A percentile compares a stretch with the other conserved stretches of the same genome.
Evolutionary conservation across 805 yeast genomes (phyloP).

Genomic region (Hanseniaspora clermontiae): DNA sequence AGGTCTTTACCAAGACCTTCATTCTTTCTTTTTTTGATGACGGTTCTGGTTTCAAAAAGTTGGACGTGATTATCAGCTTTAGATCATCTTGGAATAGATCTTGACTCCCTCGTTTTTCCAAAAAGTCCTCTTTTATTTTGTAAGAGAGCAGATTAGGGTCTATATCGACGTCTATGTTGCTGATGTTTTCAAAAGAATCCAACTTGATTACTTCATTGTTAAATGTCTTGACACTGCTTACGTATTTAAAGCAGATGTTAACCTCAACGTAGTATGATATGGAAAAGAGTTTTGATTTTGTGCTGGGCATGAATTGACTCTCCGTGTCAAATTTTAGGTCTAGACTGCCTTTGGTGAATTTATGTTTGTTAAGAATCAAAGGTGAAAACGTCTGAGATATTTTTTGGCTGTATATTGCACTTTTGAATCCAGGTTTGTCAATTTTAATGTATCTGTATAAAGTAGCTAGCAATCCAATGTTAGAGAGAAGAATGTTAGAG

Average conservation of each 20-base stretch:
- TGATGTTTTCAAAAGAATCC: background rate
- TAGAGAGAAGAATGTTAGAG: background rate
- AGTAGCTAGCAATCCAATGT: constrained; percentile 3
- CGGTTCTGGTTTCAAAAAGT: background rate
- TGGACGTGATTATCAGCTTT: background rate
- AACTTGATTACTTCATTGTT: constrained; percentile 1
- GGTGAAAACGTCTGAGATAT: constrained; percentile 6
- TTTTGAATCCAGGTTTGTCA: background rate
- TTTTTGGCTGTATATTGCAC: background rate
- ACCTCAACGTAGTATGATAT: constrained; percentile 5
- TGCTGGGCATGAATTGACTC: background rate
- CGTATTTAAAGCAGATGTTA: background rate
- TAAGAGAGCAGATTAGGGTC: constrained; percentile 1
- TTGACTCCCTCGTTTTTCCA: background rate
- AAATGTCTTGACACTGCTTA: background rate
- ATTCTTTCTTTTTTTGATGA: background rate
- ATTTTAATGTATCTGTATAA: constrained; percentile 1
- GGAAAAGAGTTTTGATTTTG: background rate
- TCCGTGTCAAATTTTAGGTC: background rate
- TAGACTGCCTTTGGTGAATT: background rate
- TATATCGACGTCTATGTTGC: background rate
- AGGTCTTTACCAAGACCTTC: background rate
- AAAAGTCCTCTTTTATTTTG: constrained; percentile 8
- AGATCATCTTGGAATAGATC: background rate
- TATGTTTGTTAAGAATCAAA: constrained; percentile 3